Evolutionary conservation across 495 filamentous ascomycete species (phyloP), one percentile per base, ranked within the genome.

Genomic region (Cladorrhinum samala): DNA sequence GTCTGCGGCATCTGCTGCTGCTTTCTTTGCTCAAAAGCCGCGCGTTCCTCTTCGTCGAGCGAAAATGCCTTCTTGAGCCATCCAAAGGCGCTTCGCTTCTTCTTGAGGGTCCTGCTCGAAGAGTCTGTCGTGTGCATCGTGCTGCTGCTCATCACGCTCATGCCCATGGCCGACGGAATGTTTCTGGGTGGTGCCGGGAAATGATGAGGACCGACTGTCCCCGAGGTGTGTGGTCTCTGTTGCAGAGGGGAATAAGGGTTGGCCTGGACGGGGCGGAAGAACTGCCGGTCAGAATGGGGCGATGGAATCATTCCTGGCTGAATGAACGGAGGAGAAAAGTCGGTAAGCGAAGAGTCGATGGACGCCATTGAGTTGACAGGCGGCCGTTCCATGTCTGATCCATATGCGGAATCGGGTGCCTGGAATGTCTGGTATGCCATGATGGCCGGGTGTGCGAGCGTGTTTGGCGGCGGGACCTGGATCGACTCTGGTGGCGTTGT

Each of bases 61-160:
- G 72, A 69, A 30, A 81, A 81, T 17, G 77, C 77, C 65, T 81
- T 81, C 62, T 79, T 81, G 20, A 81, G 62, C 78, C 78, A 81
- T 14, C 77, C 77, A 50, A 81, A 81, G 7, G 76, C 77, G 61
- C 78, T 81, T 21, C 75, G 66, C 67, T 81, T 81, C 70, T 81
- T 81, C 59, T 80, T 80, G 24, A 79, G 43, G 36, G 68, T 67
- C 56, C 57, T 65, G 41, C 69, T 51, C 3, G 46, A 57, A 0
- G 56, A 66, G 6, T 63, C 57, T 13, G 54, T 55, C 9, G 57
- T 65, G 49, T 67, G 60, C 20, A 68, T 67, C 19, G 69, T 73
- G 17, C 68, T 62, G 45, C 66, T 71, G 55, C 72, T 74, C 46
- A 73, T 61, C 67, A 72, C 73, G 54, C 75, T 77, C 76, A 79